Evolutionary conservation across 257 asterid species (phyloP), one percentile per base, ranked within the genome.

Genomic region (Scutellaria minor): DNA sequence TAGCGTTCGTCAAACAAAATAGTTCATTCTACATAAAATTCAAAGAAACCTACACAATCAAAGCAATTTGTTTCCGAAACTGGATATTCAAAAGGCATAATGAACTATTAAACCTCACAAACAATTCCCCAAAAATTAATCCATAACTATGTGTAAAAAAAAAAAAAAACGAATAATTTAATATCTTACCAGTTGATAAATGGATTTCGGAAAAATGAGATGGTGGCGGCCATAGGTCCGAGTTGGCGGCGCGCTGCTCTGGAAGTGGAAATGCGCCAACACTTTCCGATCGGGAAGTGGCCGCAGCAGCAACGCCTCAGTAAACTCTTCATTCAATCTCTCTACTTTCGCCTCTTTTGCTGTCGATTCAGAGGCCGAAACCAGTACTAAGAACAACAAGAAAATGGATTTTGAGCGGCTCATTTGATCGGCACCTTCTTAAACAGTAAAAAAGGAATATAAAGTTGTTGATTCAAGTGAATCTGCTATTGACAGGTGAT

Each of bases 271-370:
- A 80, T 91, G 98, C 7, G 97, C 81, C 62, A 95, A 79, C 31
- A 90, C 94, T 82, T 92, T 95, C 60, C 98, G 93, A 83, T 90
- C 98, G 62, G 98, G 98, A 55, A 95, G 84, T 41, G 99, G 97
- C 88, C 89, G 86, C 82, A 92, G 76, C 57, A 92, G 84, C 83
- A 95, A 74, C 70, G 97, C 97, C 86, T 95, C 99, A 47, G 97
- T 85, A 74, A 95, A 90, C 77, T 83, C 89, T 77, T 94, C 99
- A 5, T 77, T 57, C 53, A 56, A 53, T 57, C 63, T 75, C 54
- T 56, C 77, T 53, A 64, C 72, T 52, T 27, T 72, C 45, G 60
- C 79, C 62, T 71, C 84, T 74, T 58, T 69, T 13, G 83, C 85
- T n/a, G 69, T 64, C 66, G 90, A 85, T 66, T 71, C 83, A 61